These are phyloP conservation scores for Cercospora berteroae DNA, from an alignment of 2,329 filamentous ascomycete genomes.

Conservation along the genomic window DNA sequence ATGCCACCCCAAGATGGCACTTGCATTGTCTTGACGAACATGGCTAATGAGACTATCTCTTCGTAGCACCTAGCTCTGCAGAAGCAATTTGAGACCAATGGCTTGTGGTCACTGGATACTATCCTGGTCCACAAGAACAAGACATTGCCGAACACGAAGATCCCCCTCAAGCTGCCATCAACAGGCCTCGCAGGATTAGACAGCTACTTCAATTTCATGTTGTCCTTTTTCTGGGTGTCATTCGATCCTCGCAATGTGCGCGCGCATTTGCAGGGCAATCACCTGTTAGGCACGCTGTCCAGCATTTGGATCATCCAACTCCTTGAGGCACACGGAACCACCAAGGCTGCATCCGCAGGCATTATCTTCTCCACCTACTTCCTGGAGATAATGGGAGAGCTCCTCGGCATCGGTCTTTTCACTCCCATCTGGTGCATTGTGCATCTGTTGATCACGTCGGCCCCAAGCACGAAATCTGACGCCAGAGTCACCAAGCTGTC, in stretches of 20 bases:
- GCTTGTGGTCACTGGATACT: conserved; percentile 18
- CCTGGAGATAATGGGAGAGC: conserved; percentile 25
- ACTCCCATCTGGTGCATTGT: conserved; percentile 26
- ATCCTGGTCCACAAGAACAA: conserved; percentile 21
- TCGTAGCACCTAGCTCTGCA: conserved; percentile 17
- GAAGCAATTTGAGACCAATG: conserved; percentile 27
- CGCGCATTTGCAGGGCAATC: conserved; percentile 25
- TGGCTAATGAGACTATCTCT: background rate
- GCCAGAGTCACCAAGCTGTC: conserved; percentile 6
- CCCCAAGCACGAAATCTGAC: conserved; percentile 8
- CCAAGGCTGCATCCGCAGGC: conserved; percentile 1
- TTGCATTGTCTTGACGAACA: too few species aligned
- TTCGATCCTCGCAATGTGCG: conserved; percentile 24
- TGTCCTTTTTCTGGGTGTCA: conserved; percentile 24
- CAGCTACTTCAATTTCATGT: conserved; percentile 29
- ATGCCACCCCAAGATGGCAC: too few species aligned
- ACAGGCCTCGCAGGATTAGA: conserved; percentile 22
- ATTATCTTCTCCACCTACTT: conserved; percentile 23
- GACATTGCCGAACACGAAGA: conserved; percentile 24
- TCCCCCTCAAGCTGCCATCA: conserved; percentile 22
- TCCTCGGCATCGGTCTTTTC: conserved; percentile 26
- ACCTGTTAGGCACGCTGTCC: conserved; percentile 24
- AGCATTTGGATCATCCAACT: conserved; percentile 28
- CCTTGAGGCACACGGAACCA: conserved; percentile 21
- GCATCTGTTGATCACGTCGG: conserved; percentile 20